Evolutionary conservation across 2,329 filamentous ascomycete species (phyloP).

Genomic region (Neofusicoccum sp.): DNA sequence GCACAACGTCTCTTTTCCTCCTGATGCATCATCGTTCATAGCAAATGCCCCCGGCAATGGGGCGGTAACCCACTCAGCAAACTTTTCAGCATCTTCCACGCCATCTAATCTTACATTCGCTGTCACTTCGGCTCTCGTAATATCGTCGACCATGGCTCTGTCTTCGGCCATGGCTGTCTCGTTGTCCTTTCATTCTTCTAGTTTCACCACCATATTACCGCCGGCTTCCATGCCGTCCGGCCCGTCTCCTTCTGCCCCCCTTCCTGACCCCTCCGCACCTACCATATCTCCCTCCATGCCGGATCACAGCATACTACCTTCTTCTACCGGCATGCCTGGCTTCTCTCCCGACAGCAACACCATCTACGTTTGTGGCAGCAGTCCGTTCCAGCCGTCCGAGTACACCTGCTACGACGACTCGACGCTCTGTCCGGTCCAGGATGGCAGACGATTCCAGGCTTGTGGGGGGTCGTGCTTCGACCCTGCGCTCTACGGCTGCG

Average conservation of each 20-base stretch:
- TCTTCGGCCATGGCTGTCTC: not conserved
- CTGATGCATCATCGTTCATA: conserved; percentile 1
- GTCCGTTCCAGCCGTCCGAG: not conserved
- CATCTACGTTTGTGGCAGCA: conserved; percentile 4
- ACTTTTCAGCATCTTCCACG: not conserved
- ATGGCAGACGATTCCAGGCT: not conserved
- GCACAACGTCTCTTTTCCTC: not conserved
- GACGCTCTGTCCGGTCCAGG: conserved; percentile 2
- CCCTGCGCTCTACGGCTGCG: conserved; percentile 9
- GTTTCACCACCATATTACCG: not conserved
- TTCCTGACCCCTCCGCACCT: not conserved
- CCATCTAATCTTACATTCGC: not conserved
- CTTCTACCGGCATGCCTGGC: not conserved
- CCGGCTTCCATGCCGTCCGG: not conserved
- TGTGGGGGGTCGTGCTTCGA: conserved; percentile 12
- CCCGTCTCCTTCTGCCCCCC: not conserved
- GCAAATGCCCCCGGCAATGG: not conserved
- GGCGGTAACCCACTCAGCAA: not conserved
- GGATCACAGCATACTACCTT: not conserved
- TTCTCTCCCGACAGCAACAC: conserved; percentile 5
- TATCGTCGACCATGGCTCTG: conserved; percentile 4
- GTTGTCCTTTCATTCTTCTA: not conserved
- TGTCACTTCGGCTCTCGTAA: not conserved
- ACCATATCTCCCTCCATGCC: not conserved
- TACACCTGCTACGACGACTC: conserved; percentile 15